A percentile compares a stretch with the other conserved stretches of the same genome.
phyloP scores from a whole-genome alignment of 176 grass and related monocot genomes.

The Rhynchospora pubera region DNA sequence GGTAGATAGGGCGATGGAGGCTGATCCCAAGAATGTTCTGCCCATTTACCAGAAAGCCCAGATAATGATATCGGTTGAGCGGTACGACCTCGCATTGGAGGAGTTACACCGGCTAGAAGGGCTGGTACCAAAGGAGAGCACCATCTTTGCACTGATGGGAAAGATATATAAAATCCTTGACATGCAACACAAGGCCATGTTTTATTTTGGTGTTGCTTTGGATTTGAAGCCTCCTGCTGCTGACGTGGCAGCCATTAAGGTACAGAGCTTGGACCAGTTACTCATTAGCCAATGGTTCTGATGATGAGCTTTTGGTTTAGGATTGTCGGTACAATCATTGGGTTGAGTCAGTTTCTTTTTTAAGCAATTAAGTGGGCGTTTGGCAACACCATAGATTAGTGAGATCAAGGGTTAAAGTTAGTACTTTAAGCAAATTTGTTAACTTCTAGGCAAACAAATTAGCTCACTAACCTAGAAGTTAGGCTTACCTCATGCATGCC shows the following conservation, averaged over 20 bases:
- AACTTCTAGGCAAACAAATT: too few species aligned
- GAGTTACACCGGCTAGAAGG: conserved; percentile 73
- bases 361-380: neutral
- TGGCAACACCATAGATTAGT: too few species aligned
- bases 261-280: conserved; percentile 11
- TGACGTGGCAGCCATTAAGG: conserved; percentile 91
- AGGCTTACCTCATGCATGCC: too few species aligned
- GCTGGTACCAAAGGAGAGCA: conserved; percentile 72
- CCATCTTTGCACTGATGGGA: conserved; percentile 88
- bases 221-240: conserved; percentile 97
- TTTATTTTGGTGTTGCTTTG: conserved; percentile 90
- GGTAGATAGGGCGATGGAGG: conserved; percentile 28
- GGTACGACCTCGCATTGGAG: conserved; percentile 62
- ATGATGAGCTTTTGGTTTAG: neutral
- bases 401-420: too few species aligned
- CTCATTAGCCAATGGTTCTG: neutral
- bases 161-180: conserved; percentile 97
- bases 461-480: too few species aligned
- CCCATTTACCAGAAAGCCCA: conserved; percentile 90
- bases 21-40: conserved; percentile 92
- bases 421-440: too few species aligned
- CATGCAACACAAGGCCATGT: conserved; percentile 91
- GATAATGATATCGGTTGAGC: conserved; percentile 63
- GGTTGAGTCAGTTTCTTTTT: neutral
- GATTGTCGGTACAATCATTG: neutral